Evolutionary conservation across 1,284 basidiomycete genomes (phyloP).

Genomic region (Heliocybe sulcata): DNA sequence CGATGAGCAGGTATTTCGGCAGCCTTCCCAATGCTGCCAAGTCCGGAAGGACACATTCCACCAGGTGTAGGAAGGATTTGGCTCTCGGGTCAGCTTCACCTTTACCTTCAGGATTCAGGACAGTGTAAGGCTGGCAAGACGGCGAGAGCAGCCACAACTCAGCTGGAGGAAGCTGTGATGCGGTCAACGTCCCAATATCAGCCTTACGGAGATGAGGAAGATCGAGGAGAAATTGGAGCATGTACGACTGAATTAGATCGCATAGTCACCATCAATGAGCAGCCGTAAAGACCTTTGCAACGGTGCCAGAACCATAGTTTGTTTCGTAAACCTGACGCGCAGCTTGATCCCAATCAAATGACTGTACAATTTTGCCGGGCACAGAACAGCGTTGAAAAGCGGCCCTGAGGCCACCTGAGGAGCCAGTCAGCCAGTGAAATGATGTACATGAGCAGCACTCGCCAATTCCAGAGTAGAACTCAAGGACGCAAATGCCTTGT

Average conservation of each 20-base stretch:
- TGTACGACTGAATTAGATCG: not conserved
- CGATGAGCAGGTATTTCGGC: constrained; percentile 56
- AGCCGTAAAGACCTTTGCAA: constrained; percentile 35
- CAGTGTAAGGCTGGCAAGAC: constrained; percentile 75
- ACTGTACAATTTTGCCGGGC: constrained; percentile 39
- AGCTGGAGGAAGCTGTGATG: constrained; percentile 36
- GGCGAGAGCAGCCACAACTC: constrained; percentile 71
- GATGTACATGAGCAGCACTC: constrained; percentile 7
- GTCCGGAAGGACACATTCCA: constrained; percentile 57
- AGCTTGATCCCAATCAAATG: constrained; percentile 73
- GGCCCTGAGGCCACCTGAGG: constrained; percentile 59
- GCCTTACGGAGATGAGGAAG: constrained; percentile 27
- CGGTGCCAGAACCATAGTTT: constrained; percentile 41
- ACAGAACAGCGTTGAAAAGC: constrained; percentile 50
- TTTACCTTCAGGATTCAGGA: constrained; percentile 64
- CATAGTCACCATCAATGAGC: constrained; percentile 3
- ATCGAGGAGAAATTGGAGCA: not conserved
- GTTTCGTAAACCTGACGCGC: constrained; percentile 59
- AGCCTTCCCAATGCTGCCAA: constrained; percentile 34
- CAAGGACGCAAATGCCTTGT: constrained; percentile 38
- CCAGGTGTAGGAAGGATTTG: constrained; percentile 63
- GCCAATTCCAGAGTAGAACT: constrained; percentile 78
- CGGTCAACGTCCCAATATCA: constrained; percentile 54
- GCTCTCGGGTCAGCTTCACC: constrained; percentile 68
- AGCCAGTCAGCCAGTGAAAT: not conserved